Evolutionary conservation across 306 rosid genomes (phyloP), one percentile per base, ranked within the genome.

Genomic region (Corylus heterophylla): DNA sequence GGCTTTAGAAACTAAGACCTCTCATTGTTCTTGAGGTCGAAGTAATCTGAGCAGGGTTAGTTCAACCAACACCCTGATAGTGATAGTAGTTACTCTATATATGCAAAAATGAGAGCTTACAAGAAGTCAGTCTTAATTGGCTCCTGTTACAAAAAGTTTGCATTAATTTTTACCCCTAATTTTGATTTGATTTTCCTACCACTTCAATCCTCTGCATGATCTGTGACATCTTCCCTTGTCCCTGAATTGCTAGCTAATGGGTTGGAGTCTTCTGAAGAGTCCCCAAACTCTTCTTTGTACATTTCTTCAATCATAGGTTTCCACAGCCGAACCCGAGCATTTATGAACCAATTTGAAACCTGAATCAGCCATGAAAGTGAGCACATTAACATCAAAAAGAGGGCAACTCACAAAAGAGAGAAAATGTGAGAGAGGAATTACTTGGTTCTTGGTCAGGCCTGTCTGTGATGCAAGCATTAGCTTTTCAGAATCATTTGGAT

Each of bases 231-330:
- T 71, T 88, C 90, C 51, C 87, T 87, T 5, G 87, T 66, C 82
- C 84, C 35, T 56, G 76, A 80, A 70, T 88, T 75, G 74, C 82
- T 76, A 52, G 76, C 86, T 37, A 83, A 68, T 0, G 86, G 91
- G 80, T 90, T 90, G 27, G 91, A 90, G 76, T 92, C 97, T 77
- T 93, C 96, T 3, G 96, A 90, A 45, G 94, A 89, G n/a, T 93
- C 97, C 17, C 94, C 97, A 81, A 90, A 88, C 86, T 93, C 97
- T 82, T 89, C 91, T 79, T 87, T 89, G 86, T 92, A 92, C 97
- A 92, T 90, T 72, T 92, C 97, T 83, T 92, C 97, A 77, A 92
- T 92, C 97, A 92, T 92, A 48, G 97, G 97, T 77, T 92, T 92
- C 97, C 97, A 92, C 39, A 92, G 86, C 76, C 97, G 87, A 80